phyloP scores from a whole-genome alignment of 306 rosid species.

The Glycine tomentella region DNA sequence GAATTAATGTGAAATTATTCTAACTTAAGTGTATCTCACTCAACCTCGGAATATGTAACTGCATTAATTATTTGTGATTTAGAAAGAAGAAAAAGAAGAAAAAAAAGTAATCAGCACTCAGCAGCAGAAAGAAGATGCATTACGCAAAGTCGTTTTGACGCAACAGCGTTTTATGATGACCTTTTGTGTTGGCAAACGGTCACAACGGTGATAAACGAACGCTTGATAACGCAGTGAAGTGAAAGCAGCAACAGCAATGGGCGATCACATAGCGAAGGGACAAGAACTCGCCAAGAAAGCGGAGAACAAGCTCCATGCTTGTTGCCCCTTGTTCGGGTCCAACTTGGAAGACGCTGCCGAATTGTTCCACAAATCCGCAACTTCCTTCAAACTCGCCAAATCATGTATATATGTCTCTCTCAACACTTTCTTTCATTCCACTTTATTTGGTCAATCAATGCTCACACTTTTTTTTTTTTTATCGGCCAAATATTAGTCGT shows the following conservation, averaged over 20 bases:
- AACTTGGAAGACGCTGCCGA: conserved; percentile 62
- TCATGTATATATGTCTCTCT: conserved; percentile 48
- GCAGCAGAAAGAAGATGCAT: background rate
- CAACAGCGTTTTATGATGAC: background rate
- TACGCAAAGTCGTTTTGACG: conserved; percentile 19
- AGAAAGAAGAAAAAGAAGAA: too few species aligned
- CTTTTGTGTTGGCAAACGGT: background rate
- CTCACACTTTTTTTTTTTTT: too few species aligned
- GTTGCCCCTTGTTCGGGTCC: conserved; percentile 52
- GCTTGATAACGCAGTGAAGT: background rate
- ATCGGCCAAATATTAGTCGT: too few species aligned
- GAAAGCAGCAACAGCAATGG: conserved; percentile 39
- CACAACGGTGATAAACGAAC: too few species aligned
- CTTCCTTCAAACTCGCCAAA: conserved; percentile 63
- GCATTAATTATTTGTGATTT: too few species aligned
- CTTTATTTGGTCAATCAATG: too few species aligned
- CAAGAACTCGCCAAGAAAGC: conserved; percentile 56
- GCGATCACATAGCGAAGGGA: conserved; percentile 49
- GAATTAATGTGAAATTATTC: too few species aligned
- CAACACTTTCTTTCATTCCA: background rate
- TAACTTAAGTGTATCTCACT: too few species aligned
- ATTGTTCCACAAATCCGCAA: conserved; percentile 57
- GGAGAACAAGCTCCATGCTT: conserved; percentile 51
- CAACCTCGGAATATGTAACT: too few species aligned
- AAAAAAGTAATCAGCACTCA: background rate